phyloP scores from a whole-genome alignment of 495 filamentous ascomycete species.

The Xylaria grammica region DNA sequence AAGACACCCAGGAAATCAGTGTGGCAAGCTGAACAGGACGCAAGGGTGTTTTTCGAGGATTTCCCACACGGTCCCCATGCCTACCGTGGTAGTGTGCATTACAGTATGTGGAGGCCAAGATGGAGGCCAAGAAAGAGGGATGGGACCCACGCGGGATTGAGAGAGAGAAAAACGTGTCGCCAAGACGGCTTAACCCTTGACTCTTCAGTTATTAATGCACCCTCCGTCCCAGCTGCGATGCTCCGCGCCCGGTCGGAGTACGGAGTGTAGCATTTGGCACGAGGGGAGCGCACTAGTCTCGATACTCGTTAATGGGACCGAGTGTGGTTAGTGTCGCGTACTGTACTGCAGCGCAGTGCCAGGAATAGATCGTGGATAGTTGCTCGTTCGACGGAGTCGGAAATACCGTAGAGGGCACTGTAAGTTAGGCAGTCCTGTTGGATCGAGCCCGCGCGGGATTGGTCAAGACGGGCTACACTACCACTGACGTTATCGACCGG shows the following conservation, averaged over 20 bases:
- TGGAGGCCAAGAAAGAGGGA: not conserved
- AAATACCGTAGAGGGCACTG: no score
- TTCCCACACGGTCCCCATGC: not conserved
- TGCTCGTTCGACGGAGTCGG: no score
- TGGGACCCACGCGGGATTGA: conserved; percentile 16
- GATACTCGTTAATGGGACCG: not conserved
- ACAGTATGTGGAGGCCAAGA: not conserved
- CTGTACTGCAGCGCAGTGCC: not conserved
- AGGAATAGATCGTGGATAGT: no score
- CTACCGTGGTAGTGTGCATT: not conserved
- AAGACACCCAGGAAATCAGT: not conserved
- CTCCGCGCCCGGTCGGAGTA: conserved; percentile 10
- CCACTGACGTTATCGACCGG: not conserved
- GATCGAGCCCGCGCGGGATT: not conserved
- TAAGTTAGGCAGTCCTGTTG: no score
- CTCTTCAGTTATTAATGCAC: not conserved
- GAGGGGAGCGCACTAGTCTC: not conserved
- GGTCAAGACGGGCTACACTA: not conserved
- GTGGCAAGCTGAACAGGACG: not conserved
- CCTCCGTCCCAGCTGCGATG: not conserved
- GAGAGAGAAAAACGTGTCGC: conserved; percentile 18
- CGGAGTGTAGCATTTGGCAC: not conserved
- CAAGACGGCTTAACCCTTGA: conserved; percentile 23
- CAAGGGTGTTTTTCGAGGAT: conserved; percentile 4
- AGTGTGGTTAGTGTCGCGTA: no score